Evolutionary conservation across 202 grass and related monocot species (phyloP).

Genomic region (Musa balbisiana): DNA sequence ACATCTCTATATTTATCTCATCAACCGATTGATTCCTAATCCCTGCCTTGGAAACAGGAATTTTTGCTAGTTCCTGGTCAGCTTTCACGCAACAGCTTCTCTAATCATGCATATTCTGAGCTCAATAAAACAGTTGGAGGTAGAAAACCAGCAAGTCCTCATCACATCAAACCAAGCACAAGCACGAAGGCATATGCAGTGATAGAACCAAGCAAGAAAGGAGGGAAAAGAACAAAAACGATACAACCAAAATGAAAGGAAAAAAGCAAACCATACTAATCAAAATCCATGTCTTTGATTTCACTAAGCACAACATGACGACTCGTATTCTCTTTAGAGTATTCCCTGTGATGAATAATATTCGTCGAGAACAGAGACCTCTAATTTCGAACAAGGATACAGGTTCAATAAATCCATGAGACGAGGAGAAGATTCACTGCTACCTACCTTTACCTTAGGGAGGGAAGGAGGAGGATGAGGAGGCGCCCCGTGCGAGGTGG

Average conservation of each 20-base stretch:
- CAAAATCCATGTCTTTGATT: not conserved
- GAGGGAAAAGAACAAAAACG: not conserved
- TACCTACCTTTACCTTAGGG: not conserved
- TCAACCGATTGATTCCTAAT: too few relatives aligned
- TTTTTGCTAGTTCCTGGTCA: not conserved
- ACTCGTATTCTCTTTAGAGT: too few relatives aligned
- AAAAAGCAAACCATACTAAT: not conserved
- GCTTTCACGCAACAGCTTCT: not conserved
- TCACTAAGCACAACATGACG: not conserved
- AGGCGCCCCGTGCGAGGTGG: not conserved
- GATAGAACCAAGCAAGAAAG: not conserved
- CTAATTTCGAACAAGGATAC: not conserved
- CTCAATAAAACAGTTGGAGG: not conserved
- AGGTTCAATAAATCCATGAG: not conserved
- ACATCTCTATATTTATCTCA: too few relatives aligned
- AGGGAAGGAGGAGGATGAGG: not conserved
- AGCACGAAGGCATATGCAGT: not conserved
- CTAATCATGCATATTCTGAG: too few relatives aligned
- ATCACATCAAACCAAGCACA: not conserved
- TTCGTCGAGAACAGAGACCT: not conserved
- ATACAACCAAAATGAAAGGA: not conserved
- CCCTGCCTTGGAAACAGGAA: not conserved
- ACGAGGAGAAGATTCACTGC: not conserved
- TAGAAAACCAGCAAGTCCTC: not conserved
- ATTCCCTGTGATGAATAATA: not conserved